Base-by-base conservation (phyloP, 495 filamentous ascomycete genomes). In the Viridothelium virens region DNA sequence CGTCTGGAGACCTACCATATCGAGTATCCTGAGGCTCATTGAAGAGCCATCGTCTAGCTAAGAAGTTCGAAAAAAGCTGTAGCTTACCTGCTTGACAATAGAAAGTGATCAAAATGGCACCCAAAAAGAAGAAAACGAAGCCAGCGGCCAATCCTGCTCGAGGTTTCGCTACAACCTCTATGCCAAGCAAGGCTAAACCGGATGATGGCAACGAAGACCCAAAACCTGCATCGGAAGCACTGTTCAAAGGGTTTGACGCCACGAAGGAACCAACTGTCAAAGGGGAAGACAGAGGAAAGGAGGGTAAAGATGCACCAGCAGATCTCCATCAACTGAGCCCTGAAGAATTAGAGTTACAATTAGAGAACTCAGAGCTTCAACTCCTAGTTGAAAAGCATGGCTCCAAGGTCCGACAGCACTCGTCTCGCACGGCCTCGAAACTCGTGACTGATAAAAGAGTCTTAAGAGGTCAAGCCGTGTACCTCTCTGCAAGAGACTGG, bases 151-250 rank as follows among this genome's bases (percentile, higher is more conserved):
- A 96, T 76, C 90, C 93, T 37, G 89, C 90, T 50, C 84, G 94
- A 71, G 92, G 91, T 9, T 91, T 97, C 79, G 91, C 92, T 67
- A 98, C 94, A 2, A 92, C 90, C 14, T 97, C 93, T 12, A 81
- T 91, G 62, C 89, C 91, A 47, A 93, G 89, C 7, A 96, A 95
- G 65, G 56, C 73, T 18, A 77, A 75, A 63, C 56, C 59, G 11
- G 75, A 77, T 7, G 53, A 34, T 2, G 7, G 7, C 31, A 14
- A 6, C 6, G 18, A 59, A 18, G 31, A 33, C 18, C 6, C 18
- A 6, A 10, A 33, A 4, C 3, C 53, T 10, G 33, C 68, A 69
- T 48, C 44, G 33, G 59, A 66, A 66, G 16, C 66, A 69, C n/a
- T 63, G 3, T 65, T 46, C 46, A 64, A 56, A 18, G 62, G 18